Evolutionary conservation across 2,329 filamentous ascomycete species (phyloP).

Genomic region (Botryotinia narcissicola): DNA sequence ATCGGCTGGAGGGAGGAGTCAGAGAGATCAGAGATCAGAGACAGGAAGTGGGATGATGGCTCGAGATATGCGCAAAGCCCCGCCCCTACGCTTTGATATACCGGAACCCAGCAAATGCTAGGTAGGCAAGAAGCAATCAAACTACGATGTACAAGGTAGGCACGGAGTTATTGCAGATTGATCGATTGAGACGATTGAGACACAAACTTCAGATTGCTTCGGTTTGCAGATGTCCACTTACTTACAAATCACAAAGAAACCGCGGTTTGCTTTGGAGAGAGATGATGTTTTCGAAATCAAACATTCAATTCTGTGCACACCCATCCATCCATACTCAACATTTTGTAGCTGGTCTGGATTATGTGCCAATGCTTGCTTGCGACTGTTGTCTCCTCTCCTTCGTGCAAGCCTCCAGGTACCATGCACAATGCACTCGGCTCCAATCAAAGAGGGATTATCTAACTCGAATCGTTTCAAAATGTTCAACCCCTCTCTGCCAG

Average conservation of each 20-base stretch:
- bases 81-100: conserved; percentile 5
- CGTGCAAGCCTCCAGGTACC: not conserved
- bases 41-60: not conserved
- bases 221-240: not conserved
- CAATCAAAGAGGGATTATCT: not conserved
- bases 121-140: not conserved
- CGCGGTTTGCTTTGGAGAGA: not conserved
- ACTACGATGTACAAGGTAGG: not conserved
- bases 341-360: not conserved
- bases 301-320: not conserved
- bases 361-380: not conserved
- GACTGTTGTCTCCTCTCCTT: not conserved
- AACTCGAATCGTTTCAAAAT: conserved; percentile 7
- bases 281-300: not conserved
- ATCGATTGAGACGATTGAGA: not conserved
- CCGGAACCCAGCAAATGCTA: too few species aligned
- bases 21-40: not conserved
- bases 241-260: not conserved
- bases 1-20: conserved; percentile 1
- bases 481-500: not conserved
- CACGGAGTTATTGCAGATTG: not conserved
- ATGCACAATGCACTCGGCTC: not conserved
- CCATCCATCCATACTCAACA: not conserved
- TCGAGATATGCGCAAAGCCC: conserved; percentile 5
- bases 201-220: not conserved